A percentile compares a stretch with the other conserved stretches of the same genome.
These are phyloP conservation scores for Haematococcus lacustris DNA, from an alignment of 139 green algal genomes.

Conservation along the genomic window DNA sequence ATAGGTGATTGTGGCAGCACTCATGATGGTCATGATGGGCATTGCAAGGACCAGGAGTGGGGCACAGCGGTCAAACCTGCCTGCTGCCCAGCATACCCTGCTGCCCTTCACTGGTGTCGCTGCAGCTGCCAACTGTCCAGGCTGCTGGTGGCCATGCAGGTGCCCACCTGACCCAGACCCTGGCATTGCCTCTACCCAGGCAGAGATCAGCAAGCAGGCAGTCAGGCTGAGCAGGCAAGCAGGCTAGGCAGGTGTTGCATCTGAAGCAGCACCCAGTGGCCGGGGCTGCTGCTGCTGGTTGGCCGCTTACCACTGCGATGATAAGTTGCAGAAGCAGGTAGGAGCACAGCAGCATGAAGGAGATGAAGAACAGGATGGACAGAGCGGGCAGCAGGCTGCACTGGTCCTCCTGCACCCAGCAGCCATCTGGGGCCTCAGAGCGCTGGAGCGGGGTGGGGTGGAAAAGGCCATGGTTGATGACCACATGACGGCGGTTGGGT, in stretches of 20 bases:
- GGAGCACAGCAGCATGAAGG: slow-evolving; percentile 20
- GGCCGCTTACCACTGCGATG: not conserved
- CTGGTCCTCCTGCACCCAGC: slow-evolving; percentile 8
- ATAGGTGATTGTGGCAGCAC: too few species aligned
- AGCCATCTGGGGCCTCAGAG: too few species aligned
- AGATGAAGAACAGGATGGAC: slow-evolving; percentile 19
- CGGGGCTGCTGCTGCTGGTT: too few species aligned
- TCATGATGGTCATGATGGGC: too few species aligned
- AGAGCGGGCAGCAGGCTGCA: slow-evolving; percentile 12
- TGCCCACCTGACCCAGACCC: not conserved
- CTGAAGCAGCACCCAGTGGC: slow-evolving; percentile 21
- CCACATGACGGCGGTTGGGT: too few species aligned
- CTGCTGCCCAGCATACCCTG: too few species aligned
- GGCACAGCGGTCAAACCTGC: too few species aligned
- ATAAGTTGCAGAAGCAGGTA: slow-evolving; percentile 16
- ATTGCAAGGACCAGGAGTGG: too few species aligned
- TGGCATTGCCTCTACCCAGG: not conserved
- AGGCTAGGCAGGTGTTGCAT: slow-evolving; percentile 4
- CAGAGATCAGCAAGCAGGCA: not conserved
- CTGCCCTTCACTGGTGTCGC: too few species aligned
- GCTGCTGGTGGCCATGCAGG: not conserved
- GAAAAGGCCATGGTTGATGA: too few species aligned
- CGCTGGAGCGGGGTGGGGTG: too few species aligned
- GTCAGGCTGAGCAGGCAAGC: not conserved
- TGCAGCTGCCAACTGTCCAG: not conserved